Base-by-base conservation (phyloP, 345 rosid species). In the Aquilaria yunnanensis region DNA sequence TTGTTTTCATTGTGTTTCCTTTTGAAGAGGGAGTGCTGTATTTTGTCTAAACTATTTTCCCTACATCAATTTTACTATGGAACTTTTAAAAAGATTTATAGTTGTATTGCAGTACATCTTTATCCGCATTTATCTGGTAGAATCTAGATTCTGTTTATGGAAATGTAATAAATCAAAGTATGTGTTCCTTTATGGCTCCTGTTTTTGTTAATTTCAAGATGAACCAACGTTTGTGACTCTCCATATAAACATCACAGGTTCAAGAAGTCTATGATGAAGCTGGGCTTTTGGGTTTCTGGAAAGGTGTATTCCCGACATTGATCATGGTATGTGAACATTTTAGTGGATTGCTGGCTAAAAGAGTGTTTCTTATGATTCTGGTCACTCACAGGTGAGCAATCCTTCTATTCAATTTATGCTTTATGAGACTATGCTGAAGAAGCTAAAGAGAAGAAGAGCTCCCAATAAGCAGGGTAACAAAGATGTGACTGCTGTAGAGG, bases 351-450 rank as follows among this genome's bases (percentile, higher is more conserved):
- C 56, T 54, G 75, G 72, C 34, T 52, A 50, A 54, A 31, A 56
- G 60, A 47, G 66, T 67, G 49, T 61, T 59, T 41, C 61, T 82
- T 61, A 81, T 75, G 45, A 56, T 74, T 68, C 11, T 65, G 11
- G 23, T 68, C 57, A 48, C 59, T 54, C 45, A 32, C 74, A 94
- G 99, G 99, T 94, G 6, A 88, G 99, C 80, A 94, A 94, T 82
- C 99, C 97, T 41, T 83, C 99, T 10, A 82, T 94, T 55, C 99
- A 94, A 75, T 94, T 94, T 70, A 94, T 91, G 99, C 73, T 94
- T 67, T 94, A 94, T 16, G 97, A 94, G 77, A 91, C 92, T 47
- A 85, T 90, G 96, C 69, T 91, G 77, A 84, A 87, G 75, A 88
- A 88, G 71, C 70, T 89, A 70, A 91, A 87, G 80, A 83, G 77